phyloP scores from a whole-genome alignment of 768 basidiomycete genomes.

The Termitomyces sp. region DNA sequence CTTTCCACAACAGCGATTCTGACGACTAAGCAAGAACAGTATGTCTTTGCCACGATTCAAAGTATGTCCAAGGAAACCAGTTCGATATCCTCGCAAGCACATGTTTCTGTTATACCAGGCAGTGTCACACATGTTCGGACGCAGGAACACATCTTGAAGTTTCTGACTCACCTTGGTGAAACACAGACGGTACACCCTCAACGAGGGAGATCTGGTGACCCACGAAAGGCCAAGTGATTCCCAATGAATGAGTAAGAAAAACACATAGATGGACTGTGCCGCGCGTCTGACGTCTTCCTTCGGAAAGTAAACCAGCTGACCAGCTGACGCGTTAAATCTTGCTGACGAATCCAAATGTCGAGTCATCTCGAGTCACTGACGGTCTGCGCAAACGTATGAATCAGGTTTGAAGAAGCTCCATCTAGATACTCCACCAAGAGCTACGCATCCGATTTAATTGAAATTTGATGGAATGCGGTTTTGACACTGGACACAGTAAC shows the following conservation, averaged over 20 bases:
- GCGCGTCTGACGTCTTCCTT: constrained; percentile 2
- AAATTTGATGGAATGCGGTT: not conserved
- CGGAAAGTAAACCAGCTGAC: constrained; percentile 4
- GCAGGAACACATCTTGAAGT: not conserved
- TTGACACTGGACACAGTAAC: not conserved
- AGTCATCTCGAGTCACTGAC: constrained; percentile 4
- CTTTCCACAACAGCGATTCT: not conserved
- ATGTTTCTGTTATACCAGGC: not conserved
- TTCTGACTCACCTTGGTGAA: constrained; percentile 1
- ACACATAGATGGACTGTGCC: constrained; percentile 1
- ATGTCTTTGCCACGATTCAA: not conserved
- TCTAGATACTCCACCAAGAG: not conserved
- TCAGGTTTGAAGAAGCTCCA: not conserved
- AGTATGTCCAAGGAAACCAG: not conserved
- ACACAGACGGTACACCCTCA: not conserved
- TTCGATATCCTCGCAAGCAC: not conserved
- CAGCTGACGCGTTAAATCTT: not conserved
- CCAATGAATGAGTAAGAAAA: not conserved
- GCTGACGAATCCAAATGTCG: not conserved
- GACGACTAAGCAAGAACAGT: not conserved
- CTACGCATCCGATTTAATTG: not conserved
- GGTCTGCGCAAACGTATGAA: not conserved
- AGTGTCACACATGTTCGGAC: not conserved
- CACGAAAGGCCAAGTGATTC: not conserved
- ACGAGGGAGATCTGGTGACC: constrained; percentile 5